phyloP scores from a whole-genome alignment of 176 grass and related monocot species.

The Triticum timopheevii region DNA sequence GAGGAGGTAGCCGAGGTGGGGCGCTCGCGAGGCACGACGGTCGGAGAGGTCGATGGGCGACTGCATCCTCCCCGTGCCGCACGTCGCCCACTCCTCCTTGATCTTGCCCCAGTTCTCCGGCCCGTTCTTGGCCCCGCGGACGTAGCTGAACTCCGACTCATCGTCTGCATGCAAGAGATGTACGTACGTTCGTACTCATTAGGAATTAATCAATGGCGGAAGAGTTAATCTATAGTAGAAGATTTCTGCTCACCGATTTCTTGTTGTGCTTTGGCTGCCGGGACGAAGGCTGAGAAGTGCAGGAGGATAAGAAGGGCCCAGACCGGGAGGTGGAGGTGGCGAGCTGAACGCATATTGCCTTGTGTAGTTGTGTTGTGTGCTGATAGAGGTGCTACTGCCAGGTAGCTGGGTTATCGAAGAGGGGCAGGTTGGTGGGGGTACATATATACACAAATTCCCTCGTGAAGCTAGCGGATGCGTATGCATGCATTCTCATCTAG shows the following conservation, averaged over 20 bases:
- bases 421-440: not conserved
- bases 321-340: not conserved
- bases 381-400: not conserved
- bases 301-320: not conserved
- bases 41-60: conserved; percentile 67
- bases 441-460: not conserved
- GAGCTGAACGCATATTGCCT: not conserved
- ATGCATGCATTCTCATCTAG: too few species aligned
- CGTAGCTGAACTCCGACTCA: conserved; percentile 63
- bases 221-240: too few species aligned
- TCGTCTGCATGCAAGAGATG: conserved; percentile 27
- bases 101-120: conserved; percentile 64
- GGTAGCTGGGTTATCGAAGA: not conserved
- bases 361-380: not conserved
- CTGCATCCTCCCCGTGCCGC: conserved; percentile 51
- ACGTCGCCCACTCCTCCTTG: conserved; percentile 53
- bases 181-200: too few species aligned
- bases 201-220: not conserved
- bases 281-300: not conserved
- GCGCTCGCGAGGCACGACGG: conserved; percentile 11
- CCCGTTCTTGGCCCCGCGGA: conserved; percentile 10
- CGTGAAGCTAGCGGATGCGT: too few species aligned
- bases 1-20: conserved; percentile 41
- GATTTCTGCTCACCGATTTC: conserved; percentile 2
- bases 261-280: conserved; percentile 31